Evolutionary conservation across 164 flowering plant genomes (phyloP), one percentile per base, ranked within the genome.

Genomic region (Buxus sempervirens): DNA sequence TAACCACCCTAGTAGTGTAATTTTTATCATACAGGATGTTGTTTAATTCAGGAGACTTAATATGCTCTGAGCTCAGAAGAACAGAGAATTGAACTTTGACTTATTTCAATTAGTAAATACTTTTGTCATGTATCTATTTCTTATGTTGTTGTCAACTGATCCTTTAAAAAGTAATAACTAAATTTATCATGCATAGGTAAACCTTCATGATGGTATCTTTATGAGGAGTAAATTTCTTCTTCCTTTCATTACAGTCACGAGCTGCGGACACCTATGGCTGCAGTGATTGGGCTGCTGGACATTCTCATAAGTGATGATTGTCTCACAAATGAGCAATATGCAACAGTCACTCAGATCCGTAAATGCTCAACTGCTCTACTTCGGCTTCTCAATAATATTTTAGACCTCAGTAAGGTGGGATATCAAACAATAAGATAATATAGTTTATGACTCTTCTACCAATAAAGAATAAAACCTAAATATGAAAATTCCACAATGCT

Each of bases 221-320:
- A 42, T 66, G 9, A 10, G 57, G 21, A 63, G 22, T 64, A 62
- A 72, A 27, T 60, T 24, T 57, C 25, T 18, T 60, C 23, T 59
- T 59, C 58, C 15, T n/a, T 73, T 67, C 27, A 32, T 78, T 73
- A 59, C 89, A 90, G 99, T 77, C 99, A 95, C 72, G 99, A 95
- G 75, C 77, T 95, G 74, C 82, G 99, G 75, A 95, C 99, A 60
- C 99, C 99, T 60, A 95, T 95, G 99, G 97, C 99, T 78, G 99
- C 97, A 62, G 97, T 95, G 57, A 90, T 95, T 70, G 99, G 99
- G 48, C 72, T 95, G 82, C 82, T 95, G 76, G 98, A 95, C 78
- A 95, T 95, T 74, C 97, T 95, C 49, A 86, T 90, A 28, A 76
- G 85, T 72, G 99, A 95, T 72, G 88, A 89, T 55, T 84, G 82